Percentiles rank a stretch among this genome's conserved stretches.
Evolutionary conservation across 2,329 filamentous ascomycete genomes (phyloP).

Genomic region (Sordariomycetes sp.): DNA sequence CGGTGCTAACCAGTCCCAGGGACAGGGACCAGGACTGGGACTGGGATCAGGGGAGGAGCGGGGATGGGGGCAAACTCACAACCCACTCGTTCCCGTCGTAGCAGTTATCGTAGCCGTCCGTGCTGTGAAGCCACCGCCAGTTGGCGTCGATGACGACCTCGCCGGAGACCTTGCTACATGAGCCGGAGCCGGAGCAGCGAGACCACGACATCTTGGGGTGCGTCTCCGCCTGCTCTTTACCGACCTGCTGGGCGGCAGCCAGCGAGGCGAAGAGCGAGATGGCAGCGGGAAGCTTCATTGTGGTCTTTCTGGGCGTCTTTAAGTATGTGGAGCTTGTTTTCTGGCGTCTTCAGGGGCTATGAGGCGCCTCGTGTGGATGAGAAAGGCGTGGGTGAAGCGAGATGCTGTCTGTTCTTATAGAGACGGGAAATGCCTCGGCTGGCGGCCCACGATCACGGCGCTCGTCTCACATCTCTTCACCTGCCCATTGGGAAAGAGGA

Average conservation of each 20-base stretch:
- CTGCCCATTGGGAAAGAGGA: neutral
- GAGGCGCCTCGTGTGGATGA: neutral
- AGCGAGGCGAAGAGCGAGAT: constrained; percentile 12
- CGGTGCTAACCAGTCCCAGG: no score
- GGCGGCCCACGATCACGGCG: neutral
- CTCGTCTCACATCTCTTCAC: neutral
- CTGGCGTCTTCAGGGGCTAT: neutral
- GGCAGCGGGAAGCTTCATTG: constrained; percentile 2
- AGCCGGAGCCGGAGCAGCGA: constrained; percentile 23
- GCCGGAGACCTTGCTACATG: constrained; percentile 24
- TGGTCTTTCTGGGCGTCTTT: neutral
- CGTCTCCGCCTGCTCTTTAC: constrained; percentile 20
- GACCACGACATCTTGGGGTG: constrained; percentile 27
- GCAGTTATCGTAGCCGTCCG: constrained; percentile 27
- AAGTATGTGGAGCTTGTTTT: neutral
- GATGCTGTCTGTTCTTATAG: neutral
- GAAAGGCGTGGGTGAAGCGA: neutral
- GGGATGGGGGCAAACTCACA: no score
- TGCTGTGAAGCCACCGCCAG: constrained; percentile 38
- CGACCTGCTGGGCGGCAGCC: constrained; percentile 25
- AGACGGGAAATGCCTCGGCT: neutral
- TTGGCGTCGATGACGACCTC: constrained; percentile 36
- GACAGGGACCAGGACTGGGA: no score
- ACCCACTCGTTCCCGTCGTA: constrained; percentile 29
- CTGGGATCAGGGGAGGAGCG: no score